A percentile compares a stretch with the other conserved stretches of the same genome.
Evolutionary conservation across 371 early-diverging fungal species (phyloP).

Genomic region (Rhizomucor miehei): DNA sequence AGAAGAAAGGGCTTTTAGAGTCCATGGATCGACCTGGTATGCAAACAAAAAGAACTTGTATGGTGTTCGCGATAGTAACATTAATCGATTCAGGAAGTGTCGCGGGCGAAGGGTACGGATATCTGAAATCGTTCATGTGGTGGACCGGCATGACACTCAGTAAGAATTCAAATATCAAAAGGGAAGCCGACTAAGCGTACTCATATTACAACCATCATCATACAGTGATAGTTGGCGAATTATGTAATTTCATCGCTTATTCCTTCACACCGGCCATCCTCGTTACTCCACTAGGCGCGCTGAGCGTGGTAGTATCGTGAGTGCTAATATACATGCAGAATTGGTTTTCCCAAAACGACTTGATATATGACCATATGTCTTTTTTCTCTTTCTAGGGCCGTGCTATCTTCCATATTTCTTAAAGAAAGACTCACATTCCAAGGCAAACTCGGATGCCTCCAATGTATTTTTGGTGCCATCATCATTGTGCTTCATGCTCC

Average conservation of each 20-base stretch:
- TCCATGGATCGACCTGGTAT: conserved; percentile 61
- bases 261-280: conserved; percentile 88
- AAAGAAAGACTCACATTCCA: conserved; percentile 81
- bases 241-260: conserved; percentile 89
- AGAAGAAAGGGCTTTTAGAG: conserved; percentile 88
- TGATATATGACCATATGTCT: too few relatives aligned
- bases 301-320: conserved; percentile 67
- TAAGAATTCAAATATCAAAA: conserved; percentile 19
- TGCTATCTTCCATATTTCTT: conserved; percentile 87
- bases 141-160: conserved; percentile 91
- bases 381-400: conserved; percentile 57
- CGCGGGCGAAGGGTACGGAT: conserved; percentile 83
- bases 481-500: conserved; percentile 92
- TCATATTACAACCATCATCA: not conserved
- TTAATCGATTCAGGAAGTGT: conserved; percentile 22
- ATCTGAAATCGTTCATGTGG: conserved; percentile 86
- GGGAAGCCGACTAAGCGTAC: not conserved
- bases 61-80: not conserved
- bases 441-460: conserved; percentile 89
- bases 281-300: conserved; percentile 92
- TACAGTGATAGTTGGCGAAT: conserved; percentile 75
- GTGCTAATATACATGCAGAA: not conserved
- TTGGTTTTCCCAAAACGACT: too few relatives aligned
- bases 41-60: not conserved
- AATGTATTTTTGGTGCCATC: conserved; percentile 89